Percentiles rank a stretch among this genome's conserved stretches.
Evolutionary conservation across 2,329 filamentous ascomycete species (phyloP).

Genomic region (Exophiala viscosa): DNA sequence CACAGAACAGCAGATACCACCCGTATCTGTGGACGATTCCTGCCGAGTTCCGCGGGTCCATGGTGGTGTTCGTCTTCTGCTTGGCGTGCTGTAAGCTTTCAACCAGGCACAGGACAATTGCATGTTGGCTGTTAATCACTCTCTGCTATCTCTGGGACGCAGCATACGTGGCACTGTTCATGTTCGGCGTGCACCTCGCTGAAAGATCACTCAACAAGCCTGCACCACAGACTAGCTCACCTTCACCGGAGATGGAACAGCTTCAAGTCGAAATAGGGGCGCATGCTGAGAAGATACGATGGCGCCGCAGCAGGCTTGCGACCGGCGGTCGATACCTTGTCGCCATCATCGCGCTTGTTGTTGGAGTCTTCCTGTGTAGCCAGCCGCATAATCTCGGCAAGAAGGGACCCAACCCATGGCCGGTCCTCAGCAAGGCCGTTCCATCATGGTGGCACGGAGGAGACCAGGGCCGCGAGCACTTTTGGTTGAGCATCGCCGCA

Average conservation of each 20-base stretch:
- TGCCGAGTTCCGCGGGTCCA: conserved; percentile 2
- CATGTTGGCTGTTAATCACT: not conserved
- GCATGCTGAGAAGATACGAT: not conserved
- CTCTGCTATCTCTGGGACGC: not conserved
- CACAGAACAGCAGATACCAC: no score
- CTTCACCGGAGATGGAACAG: not conserved
- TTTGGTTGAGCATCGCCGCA: conserved; percentile 42
- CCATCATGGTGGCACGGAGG: conserved; percentile 37
- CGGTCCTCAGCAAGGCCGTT: conserved; percentile 36
- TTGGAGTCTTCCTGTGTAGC: conserved; percentile 9
- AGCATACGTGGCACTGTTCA: conserved; percentile 1
- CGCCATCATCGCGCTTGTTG: not conserved
- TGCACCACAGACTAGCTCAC: not conserved
- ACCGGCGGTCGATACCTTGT: not conserved
- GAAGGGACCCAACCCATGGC: conserved; percentile 27
- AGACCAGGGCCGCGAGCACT: conserved; percentile 37
- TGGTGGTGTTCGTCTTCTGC: conserved; percentile 1
- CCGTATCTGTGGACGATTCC: conserved; percentile 32
- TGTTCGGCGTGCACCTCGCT: not conserved
- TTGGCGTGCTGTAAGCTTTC: conserved; percentile 1
- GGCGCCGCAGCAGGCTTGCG: not conserved
- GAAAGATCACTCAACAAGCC: not conserved
- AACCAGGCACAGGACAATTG: not conserved
- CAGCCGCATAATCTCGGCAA: conserved; percentile 10
- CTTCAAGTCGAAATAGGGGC: not conserved